Evolutionary conservation across 805 yeast genomes (phyloP).

Genomic region (Kregervanrija fluxuum): DNA sequence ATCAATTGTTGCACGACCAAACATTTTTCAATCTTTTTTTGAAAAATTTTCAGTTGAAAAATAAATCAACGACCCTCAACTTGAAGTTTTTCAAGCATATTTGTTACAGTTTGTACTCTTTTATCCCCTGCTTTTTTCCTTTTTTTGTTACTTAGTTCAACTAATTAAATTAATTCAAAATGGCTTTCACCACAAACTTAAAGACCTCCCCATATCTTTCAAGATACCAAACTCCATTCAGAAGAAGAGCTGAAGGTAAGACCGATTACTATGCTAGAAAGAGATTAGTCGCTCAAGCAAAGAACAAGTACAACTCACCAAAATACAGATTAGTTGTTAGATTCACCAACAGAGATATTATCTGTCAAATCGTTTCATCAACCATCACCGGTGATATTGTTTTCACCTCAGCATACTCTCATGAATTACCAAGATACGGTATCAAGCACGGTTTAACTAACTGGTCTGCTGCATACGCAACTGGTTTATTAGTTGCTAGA

Average conservation of each 20-base stretch:
- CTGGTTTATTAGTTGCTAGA: constrained; percentile 97
- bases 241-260: constrained; percentile 99
- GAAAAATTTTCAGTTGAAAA: too few relatives aligned
- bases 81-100: too few relatives aligned
- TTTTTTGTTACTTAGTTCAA: too few relatives aligned
- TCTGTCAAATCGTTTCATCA: constrained; percentile 94
- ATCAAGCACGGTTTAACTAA: constrained; percentile 97
- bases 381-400: constrained; percentile 96
- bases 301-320: constrained; percentile 99
- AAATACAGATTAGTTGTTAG: constrained; percentile 99
- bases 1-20: too few relatives aligned
- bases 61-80: too few relatives aligned
- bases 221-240: constrained; percentile 99
- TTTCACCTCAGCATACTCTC: constrained; percentile 96
- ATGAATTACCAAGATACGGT: constrained; percentile 97
- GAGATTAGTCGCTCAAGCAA: constrained; percentile 99
- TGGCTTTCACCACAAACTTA: constrained; percentile 8
- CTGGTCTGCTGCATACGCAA: constrained; percentile 99
- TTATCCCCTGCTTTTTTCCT: not conserved
- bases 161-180: not conserved
- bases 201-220: constrained; percentile 87
- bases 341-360: constrained; percentile 99
- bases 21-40: too few relatives aligned
- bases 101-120: not conserved
- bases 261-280: constrained; percentile 99